These are phyloP conservation scores for Dichotomopilus funicola DNA, from an alignment of 2,329 filamentous ascomycete genomes.

Conservation along the genomic window DNA sequence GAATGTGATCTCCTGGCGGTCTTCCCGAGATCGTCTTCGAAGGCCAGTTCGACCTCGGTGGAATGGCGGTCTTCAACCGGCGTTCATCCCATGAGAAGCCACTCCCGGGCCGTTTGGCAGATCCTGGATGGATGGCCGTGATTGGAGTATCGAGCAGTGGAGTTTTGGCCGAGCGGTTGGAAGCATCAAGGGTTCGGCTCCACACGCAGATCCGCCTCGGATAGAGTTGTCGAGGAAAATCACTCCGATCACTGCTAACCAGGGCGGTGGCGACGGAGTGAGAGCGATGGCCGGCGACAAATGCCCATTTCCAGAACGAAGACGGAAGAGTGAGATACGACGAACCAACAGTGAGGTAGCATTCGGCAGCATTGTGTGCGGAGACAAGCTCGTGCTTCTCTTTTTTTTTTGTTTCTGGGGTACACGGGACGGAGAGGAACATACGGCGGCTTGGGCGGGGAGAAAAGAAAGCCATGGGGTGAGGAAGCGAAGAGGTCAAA, in stretches of 20 bases:
- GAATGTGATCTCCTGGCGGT: not conserved
- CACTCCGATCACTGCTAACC: not conserved
- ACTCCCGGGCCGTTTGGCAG: constrained; percentile 18
- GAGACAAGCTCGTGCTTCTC: constrained; percentile 11
- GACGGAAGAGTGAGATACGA: not conserved
- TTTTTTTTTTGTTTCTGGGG: not conserved
- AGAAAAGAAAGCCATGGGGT: too few relatives aligned
- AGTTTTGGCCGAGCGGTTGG: constrained; percentile 4
- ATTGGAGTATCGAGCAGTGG: constrained; percentile 13
- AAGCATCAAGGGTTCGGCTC: not conserved
- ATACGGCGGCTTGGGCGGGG: too few relatives aligned
- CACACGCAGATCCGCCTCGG: constrained; percentile 9
- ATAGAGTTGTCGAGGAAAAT: constrained; percentile 7
- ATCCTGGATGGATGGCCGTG: not conserved
- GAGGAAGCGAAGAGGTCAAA: too few relatives aligned
- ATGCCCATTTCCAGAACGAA: not conserved
- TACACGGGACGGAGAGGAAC: not conserved
- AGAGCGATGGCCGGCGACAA: not conserved
- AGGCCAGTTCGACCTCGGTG: not conserved
- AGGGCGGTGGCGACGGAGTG: not conserved
- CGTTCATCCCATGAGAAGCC: constrained; percentile 1
- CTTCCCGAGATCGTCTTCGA: not conserved
- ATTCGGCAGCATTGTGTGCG: constrained; percentile 18
- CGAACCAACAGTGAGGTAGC: constrained; percentile 11
- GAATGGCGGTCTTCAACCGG: not conserved